Conservation (phyloP, 805 yeast species). For the Ogataea nakhonphanomensis region DNA sequence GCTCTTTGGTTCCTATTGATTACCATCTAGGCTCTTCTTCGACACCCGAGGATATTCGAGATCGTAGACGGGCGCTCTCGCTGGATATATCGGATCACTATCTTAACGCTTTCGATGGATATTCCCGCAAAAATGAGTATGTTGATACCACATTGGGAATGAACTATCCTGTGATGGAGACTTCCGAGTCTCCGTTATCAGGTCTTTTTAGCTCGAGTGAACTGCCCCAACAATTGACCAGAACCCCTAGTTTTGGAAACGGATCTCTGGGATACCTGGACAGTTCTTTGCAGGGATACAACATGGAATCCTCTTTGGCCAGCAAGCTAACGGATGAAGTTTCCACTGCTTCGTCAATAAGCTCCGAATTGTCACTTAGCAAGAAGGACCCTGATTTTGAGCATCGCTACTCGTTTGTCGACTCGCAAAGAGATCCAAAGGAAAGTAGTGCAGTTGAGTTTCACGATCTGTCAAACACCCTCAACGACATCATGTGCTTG, state of each 20-base stretch:
- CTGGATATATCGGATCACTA: constrained; percentile 13
- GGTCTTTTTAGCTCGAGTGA: constrained; percentile 23
- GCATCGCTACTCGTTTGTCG: constrained; percentile 23
- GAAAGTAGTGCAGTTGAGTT: constrained; percentile 12
- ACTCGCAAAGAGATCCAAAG: constrained; percentile 5
- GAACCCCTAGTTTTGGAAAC: constrained; percentile 17
- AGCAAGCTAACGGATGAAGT: constrained; percentile 3
- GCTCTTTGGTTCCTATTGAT: background rate
- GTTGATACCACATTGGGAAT: constrained; percentile 6
- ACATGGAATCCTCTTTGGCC: constrained; percentile 2
- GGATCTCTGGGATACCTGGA: constrained; percentile 3
- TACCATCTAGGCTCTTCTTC: background rate
- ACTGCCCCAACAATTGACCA: constrained; percentile 7
- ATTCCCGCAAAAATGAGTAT: constrained; percentile 16
- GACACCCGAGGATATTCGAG: constrained; percentile 3
- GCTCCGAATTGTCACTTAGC: constrained; percentile 20
- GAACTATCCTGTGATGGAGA: constrained; percentile 16
- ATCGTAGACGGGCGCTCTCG: constrained; percentile 13
- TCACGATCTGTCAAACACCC: constrained; percentile 33
- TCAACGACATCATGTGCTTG: constrained; percentile 39
- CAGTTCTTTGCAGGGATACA: constrained; percentile 4
- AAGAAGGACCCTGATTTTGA: constrained; percentile 23
- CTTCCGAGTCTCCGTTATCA: constrained; percentile 21
- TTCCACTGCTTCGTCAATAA: constrained; percentile 18
- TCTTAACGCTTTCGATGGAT: constrained; percentile 21